Percentiles rank a stretch among this genome's conserved stretches.
phyloP scores from a whole-genome alignment of 805 yeast species.

The Geotrichum ghanense region DNA sequence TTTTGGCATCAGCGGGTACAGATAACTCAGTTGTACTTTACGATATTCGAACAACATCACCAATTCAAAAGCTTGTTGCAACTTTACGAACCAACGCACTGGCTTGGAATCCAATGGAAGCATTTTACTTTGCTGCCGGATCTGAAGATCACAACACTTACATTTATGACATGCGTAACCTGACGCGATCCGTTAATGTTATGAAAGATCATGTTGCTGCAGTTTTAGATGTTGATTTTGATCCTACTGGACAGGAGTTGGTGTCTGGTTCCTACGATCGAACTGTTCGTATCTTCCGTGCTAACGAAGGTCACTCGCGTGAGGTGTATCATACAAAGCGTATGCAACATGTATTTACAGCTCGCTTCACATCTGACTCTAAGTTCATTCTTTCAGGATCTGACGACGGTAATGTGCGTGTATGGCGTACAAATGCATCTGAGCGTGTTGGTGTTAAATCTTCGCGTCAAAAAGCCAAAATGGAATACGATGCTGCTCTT shows the following conservation, averaged over 20 bases:
- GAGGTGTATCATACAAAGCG: constrained; percentile 95
- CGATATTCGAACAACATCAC: constrained; percentile 82
- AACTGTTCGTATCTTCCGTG: constrained; percentile 70
- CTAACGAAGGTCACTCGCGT: constrained; percentile 79
- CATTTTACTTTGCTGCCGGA: constrained; percentile 83
- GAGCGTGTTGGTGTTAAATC: constrained; percentile 77
- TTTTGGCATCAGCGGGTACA: constrained; percentile 80
- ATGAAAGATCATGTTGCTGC: constrained; percentile 95
- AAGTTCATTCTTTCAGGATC: constrained; percentile 82
- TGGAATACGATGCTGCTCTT: constrained; percentile 84
- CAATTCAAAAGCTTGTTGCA: constrained; percentile 83
- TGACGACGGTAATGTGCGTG: constrained; percentile 88
- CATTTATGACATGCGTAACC: constrained; percentile 92
- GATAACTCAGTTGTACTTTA: constrained; percentile 86
- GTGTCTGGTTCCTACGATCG: constrained; percentile 94
- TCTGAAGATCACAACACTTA: constrained; percentile 92
- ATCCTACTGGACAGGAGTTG: constrained; percentile 94
- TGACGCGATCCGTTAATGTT: constrained; percentile 70
- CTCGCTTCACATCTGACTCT: constrained; percentile 79
- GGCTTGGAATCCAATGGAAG: constrained; percentile 97
- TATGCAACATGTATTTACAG: constrained; percentile 89
- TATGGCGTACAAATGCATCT: constrained; percentile 86
- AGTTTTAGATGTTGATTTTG: constrained; percentile 85
- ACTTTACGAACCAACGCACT: constrained; percentile 73
- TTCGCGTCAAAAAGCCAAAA: constrained; percentile 63